Percentiles rank a stretch among this genome's conserved stretches.
These are phyloP conservation scores for Irpex sp. DNA, from an alignment of 1,284 basidiomycete genomes.

Conservation along the genomic window DNA sequence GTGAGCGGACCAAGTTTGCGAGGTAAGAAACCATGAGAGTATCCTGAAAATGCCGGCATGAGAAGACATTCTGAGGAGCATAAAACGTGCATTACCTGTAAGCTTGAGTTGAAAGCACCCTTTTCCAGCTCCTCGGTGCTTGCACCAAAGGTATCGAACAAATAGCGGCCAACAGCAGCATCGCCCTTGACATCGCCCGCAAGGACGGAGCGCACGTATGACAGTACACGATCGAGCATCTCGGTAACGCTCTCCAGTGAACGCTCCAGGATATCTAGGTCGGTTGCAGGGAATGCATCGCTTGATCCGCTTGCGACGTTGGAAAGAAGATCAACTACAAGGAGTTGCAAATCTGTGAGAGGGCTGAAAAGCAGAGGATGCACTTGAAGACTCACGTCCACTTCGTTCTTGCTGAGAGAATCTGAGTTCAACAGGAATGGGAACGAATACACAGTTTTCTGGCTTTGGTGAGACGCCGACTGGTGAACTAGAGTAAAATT, in stretches of 20 bases:
- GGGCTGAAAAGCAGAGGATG: no score
- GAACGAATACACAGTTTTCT: slow-evolving; percentile 90
- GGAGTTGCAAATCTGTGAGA: slow-evolving; percentile 5
- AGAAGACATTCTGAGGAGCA: neutral
- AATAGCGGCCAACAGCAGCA: slow-evolving; percentile 84
- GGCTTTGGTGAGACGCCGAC: slow-evolving; percentile 85
- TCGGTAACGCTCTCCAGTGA: slow-evolving; percentile 68
- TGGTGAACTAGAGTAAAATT: slow-evolving; percentile 53
- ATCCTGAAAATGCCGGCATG: slow-evolving; percentile 51
- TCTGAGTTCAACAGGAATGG: slow-evolving; percentile 79
- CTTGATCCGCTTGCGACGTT: slow-evolving; percentile 40
- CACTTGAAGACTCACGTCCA: slow-evolving; percentile 58
- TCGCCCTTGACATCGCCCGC: slow-evolving; percentile 81
- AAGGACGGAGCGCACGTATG: slow-evolving; percentile 85
- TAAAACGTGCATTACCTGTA: slow-evolving; percentile 50
- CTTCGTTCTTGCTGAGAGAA: slow-evolving; percentile 83
- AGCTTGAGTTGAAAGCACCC: slow-evolving; percentile 70
- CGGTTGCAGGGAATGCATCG: slow-evolving; percentile 48
- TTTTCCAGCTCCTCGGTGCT: slow-evolving; percentile 65
- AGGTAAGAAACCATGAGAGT: slow-evolving; percentile 94
- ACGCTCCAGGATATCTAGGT: slow-evolving; percentile 68
- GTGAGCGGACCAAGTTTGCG: slow-evolving; percentile 89
- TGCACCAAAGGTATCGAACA: slow-evolving; percentile 86
- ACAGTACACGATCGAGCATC: slow-evolving; percentile 84
- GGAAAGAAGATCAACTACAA: slow-evolving; percentile 73